Percentiles rank a stretch among this genome's conserved stretches.
Conservation (phyloP, 352 stramenopile species). For the Phytophthora hybrid region DNA sequence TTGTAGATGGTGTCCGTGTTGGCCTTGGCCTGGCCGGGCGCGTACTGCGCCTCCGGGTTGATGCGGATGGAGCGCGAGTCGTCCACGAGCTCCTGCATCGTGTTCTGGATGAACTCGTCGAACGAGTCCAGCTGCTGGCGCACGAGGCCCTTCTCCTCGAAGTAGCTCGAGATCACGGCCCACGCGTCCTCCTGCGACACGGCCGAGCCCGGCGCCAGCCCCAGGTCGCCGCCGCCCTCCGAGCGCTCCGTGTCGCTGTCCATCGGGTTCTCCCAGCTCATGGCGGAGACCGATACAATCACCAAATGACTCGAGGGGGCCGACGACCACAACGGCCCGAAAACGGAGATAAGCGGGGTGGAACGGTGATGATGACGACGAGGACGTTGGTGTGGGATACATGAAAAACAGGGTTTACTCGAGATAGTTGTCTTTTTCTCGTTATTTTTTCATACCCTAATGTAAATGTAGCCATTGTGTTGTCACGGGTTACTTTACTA, state of each 20-base stretch:
- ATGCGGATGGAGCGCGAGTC: slow-evolving; percentile 97
- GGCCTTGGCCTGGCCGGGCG: slow-evolving; percentile 93
- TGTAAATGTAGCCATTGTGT: too few species aligned
- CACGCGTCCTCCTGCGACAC: slow-evolving; percentile 99
- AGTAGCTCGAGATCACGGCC: slow-evolving; percentile 99
- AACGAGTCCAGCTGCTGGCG: slow-evolving; percentile 99
- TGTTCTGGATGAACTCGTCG: slow-evolving; percentile 99
- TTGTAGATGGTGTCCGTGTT: slow-evolving; percentile 94
- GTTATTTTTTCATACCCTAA: too few species aligned
- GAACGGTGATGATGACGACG: too few species aligned
- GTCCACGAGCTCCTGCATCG: slow-evolving; percentile 99
- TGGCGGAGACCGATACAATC: slow-evolving; percentile 43
- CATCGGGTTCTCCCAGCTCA: slow-evolving; percentile 79
- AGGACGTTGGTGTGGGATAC: too few species aligned
- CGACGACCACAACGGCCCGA: too few species aligned
- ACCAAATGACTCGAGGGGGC: slow-evolving; percentile 31
- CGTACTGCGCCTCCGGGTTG: slow-evolving; percentile 96
- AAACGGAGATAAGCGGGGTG: too few species aligned
- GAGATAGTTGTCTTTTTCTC: too few species aligned
- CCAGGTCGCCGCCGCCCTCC: slow-evolving; percentile 52
- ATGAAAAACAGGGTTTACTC: too few species aligned
- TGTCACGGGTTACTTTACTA: background rate
- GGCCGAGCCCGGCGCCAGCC: slow-evolving; percentile 67
- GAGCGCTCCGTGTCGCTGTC: slow-evolving; percentile 64
- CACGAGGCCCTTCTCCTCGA: slow-evolving; percentile 99